These are phyloP conservation scores for Cryptococcus sp. DNA, from an alignment of 1,284 basidiomycete genomes.

Conservation along the genomic window DNA sequence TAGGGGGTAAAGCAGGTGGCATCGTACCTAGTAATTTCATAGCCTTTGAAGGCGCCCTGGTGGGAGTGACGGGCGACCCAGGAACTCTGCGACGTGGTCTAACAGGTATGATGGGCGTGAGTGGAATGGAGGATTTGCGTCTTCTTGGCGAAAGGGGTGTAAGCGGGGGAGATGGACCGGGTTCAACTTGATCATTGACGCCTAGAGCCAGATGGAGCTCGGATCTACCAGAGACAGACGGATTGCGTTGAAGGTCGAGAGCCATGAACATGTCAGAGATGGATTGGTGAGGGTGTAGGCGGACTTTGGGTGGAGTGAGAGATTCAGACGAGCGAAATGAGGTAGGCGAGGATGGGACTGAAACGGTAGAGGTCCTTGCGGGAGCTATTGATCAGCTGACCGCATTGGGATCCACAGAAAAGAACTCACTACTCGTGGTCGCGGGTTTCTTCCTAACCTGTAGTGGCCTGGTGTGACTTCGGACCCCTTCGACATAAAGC, in stretches of 20 bases:
- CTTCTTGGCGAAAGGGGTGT: neutral
- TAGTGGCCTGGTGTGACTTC: constrained; percentile 12
- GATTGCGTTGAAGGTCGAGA: neutral
- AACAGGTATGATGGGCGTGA: neutral
- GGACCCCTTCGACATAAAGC: constrained; percentile 12
- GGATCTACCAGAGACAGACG: neutral
- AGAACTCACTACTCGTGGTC: neutral
- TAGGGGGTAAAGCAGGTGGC: neutral
- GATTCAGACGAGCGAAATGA: neutral
- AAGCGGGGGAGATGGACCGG: neutral
- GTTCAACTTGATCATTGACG: neutral
- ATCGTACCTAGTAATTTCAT: constrained; percentile 25
- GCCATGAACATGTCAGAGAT: neutral
- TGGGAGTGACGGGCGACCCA: constrained; percentile 24
- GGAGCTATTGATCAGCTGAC: neutral
- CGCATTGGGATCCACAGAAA: neutral
- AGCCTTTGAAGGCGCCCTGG: constrained; percentile 33
- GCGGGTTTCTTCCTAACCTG: constrained; percentile 15
- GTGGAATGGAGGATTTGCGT: neutral
- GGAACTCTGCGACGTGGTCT: constrained; percentile 1
- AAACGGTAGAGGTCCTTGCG: neutral
- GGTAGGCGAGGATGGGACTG: neutral
- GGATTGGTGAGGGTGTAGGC: neutral
- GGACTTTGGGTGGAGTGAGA: neutral
- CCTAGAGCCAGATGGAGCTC: neutral